Evolutionary conservation across 495 filamentous ascomycete genomes (phyloP).

Genomic region (Penicillium silybi): DNA sequence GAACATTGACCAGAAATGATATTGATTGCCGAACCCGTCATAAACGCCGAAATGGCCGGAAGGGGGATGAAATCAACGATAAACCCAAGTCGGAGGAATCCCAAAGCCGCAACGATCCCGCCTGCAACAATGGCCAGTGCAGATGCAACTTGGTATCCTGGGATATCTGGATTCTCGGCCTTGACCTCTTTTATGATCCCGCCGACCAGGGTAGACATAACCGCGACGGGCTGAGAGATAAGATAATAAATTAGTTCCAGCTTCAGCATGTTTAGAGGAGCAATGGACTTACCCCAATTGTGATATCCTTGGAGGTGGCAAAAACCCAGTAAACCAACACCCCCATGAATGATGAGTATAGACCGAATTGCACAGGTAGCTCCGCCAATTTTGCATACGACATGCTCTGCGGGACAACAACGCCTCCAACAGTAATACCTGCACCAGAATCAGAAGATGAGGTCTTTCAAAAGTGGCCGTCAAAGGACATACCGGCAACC

Average conservation of each 20-base stretch:
- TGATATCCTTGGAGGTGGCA: slow-evolving; percentile 96
- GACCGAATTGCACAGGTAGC: slow-evolving; percentile 70
- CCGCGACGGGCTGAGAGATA: slow-evolving; percentile 76
- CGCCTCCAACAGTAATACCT: slow-evolving; percentile 79
- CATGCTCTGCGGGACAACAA: slow-evolving; percentile 97
- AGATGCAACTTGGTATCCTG: slow-evolving; percentile 62
- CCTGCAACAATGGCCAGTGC: slow-evolving; percentile 75
- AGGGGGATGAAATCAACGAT: slow-evolving; percentile 92
- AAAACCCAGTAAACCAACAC: slow-evolving; percentile 96
- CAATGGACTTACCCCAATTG: slow-evolving; percentile 75
- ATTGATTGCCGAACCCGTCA: slow-evolving; percentile 94
- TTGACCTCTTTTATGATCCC: slow-evolving; percentile 61
- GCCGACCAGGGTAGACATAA: slow-evolving; percentile 83
- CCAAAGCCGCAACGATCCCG: slow-evolving; percentile 71
- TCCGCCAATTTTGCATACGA: slow-evolving; percentile 83
- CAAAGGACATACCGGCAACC: slow-evolving; percentile 57
- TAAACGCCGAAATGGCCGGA: slow-evolving; percentile 86
- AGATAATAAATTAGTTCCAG: not conserved
- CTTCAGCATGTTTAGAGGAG: not conserved
- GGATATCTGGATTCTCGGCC: slow-evolving; percentile 52
- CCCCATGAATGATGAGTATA: slow-evolving; percentile 96
- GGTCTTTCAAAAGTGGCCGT: not conserved
- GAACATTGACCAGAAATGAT: slow-evolving; percentile 82
- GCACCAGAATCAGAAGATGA: not conserved
- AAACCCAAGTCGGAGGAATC: slow-evolving; percentile 75